Percentiles rank a stretch among this genome's conserved stretches.
Conservation (phyloP, 2,329 filamentous ascomycete genomes). For the Blastomyces gilchristii region DNA sequence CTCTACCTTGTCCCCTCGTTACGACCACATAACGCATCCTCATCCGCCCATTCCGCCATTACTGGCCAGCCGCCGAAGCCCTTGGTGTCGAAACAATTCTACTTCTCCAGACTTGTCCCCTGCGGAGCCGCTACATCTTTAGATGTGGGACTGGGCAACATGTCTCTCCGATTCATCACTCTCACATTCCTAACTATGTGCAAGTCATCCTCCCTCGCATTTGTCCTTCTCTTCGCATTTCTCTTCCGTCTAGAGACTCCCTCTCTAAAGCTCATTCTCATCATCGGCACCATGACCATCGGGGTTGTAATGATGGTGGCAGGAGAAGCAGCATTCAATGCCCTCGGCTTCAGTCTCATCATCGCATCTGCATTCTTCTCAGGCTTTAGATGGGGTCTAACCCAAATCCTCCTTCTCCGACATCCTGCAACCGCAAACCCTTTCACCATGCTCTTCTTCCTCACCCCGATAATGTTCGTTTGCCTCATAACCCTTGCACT, state of each 20-base stretch:
- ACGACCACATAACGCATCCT: constrained; percentile 45
- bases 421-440: constrained; percentile 94
- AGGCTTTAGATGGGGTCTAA: constrained; percentile 96
- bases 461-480: constrained; percentile 94
- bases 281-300: constrained; percentile 83
- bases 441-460: constrained; percentile 92
- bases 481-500: constrained; percentile 71
- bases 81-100: constrained; percentile 54
- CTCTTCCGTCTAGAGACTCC: constrained; percentile 82
- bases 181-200: constrained; percentile 99
- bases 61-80: constrained; percentile 32
- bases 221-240: constrained; percentile 91
- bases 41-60: constrained; percentile 24
- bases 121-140: constrained; percentile 88
- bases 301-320: constrained; percentile 98
- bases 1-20: constrained; percentile 74
- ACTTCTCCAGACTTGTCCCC: constrained; percentile 80
- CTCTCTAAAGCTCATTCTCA: constrained; percentile 72
- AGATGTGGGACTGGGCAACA: constrained; percentile 93
- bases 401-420: constrained; percentile 85
- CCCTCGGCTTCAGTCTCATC: constrained; percentile 79
- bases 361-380: constrained; percentile 92
- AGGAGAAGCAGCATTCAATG: constrained; percentile 81
- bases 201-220: constrained; percentile 91
- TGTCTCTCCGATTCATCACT: constrained; percentile 88